Evolutionary conservation across 257 asterid species (phyloP).

Genomic region (Osmanthus fragrans): DNA sequence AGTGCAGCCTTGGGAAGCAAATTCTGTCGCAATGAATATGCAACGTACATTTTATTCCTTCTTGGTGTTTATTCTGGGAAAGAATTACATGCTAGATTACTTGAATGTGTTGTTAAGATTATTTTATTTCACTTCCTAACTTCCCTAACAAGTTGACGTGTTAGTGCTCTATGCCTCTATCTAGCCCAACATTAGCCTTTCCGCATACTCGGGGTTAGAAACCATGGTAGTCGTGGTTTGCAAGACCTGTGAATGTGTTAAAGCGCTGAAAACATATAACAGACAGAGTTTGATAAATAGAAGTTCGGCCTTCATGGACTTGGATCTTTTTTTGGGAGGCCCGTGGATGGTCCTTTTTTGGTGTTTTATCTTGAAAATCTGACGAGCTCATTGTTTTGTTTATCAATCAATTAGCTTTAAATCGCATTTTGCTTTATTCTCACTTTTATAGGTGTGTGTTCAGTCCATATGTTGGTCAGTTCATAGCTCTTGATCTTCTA

Average conservation of each 20-base stretch:
- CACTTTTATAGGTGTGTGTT: constrained; percentile 26
- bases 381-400: constrained; percentile 44
- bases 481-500: too few species aligned
- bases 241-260: constrained; percentile 60
- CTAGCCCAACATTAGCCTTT: constrained; percentile 5
- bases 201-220: constrained; percentile 72
- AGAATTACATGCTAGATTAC: constrained; percentile 8
- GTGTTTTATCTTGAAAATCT: constrained; percentile 69
- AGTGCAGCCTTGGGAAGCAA: too few species aligned
- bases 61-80: not conserved
- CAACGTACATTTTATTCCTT: not conserved
- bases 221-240: constrained; percentile 81
- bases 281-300: constrained; percentile 51
- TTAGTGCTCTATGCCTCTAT: constrained; percentile 10
- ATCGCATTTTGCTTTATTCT: constrained; percentile 12
- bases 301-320: constrained; percentile 55
- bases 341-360: constrained; percentile 48
- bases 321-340: constrained; percentile 52
- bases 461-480: constrained; percentile 69
- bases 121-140: not conserved
- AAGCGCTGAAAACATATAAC: constrained; percentile 63
- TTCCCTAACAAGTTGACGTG: not conserved
- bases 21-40: too few species aligned
- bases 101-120: not conserved
- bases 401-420: constrained; percentile 20